Conservation (phyloP, 208 protist species). For the Acanthamoeba sp. region DNA sequence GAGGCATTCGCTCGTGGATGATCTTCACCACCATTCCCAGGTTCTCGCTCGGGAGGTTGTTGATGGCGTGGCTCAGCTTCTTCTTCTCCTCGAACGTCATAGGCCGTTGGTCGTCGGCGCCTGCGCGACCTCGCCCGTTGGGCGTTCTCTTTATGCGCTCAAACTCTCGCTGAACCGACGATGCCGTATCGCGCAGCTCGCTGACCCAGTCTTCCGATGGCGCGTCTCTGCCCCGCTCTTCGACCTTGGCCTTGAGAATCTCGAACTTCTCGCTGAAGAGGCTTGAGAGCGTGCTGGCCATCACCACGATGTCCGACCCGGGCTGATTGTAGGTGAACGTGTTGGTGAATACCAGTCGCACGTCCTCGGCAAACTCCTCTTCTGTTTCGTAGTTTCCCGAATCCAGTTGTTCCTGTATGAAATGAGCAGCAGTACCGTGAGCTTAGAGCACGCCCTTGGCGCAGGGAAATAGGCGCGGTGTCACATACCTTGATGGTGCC, state of each 20-base stretch:
- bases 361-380: not conserved
- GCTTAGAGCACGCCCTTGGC: not conserved
- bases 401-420: not conserved
- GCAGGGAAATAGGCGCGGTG: no score
- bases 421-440: no score
- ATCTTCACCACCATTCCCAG: constrained; percentile 43
- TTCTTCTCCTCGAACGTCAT: constrained; percentile 56
- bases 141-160: not conserved
- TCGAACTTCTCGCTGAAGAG: not conserved
- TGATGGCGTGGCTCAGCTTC: constrained; percentile 7
- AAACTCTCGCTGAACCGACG: not conserved
- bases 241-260: constrained; percentile 5
- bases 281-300: not conserved
- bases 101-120: not conserved
- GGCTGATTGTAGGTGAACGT: constrained; percentile 22
- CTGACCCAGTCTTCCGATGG: not conserved
- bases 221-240: not conserved
- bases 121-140: not conserved
- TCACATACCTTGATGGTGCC: constrained; percentile 76
- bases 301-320: not conserved
- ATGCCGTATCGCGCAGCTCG: not conserved
- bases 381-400: not conserved
- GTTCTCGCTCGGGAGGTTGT: not conserved
- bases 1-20: constrained; percentile 28
- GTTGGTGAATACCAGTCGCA: constrained; percentile 1